Percentiles rank a stretch among this genome's conserved stretches.
Conservation (phyloP, 345 rosid genomes). For the Bretschneidera sinensis region DNA sequence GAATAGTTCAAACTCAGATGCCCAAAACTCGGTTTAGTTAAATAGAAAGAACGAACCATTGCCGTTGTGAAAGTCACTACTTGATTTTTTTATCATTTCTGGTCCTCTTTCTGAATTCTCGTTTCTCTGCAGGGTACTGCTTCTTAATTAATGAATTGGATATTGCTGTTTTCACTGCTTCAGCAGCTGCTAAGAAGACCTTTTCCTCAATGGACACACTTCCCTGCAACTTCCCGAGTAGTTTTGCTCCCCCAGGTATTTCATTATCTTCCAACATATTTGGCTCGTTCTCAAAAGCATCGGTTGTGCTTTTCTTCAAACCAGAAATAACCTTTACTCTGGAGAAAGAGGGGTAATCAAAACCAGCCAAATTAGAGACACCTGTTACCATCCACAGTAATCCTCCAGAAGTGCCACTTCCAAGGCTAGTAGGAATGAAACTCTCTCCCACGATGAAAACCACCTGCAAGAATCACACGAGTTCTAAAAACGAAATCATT, state of each 20-base stretch:
- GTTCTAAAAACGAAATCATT: neutral
- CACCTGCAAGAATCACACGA: constrained; percentile 38
- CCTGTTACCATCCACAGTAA: constrained; percentile 76
- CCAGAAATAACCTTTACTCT: constrained; percentile 47
- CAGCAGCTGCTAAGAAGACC: constrained; percentile 60
- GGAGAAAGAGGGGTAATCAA: constrained; percentile 38
- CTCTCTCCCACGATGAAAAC: constrained; percentile 44
- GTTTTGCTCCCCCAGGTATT: constrained; percentile 58
- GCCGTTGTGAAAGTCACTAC: no score
- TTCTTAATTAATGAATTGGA: constrained; percentile 75
- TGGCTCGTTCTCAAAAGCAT: constrained; percentile 20
- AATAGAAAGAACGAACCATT: no score
- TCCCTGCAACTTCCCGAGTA: constrained; percentile 66
- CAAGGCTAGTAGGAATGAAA: constrained; percentile 72
- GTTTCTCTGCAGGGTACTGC: constrained; percentile 63
- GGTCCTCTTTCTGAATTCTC: constrained; percentile 81
- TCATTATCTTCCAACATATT: constrained; percentile 37
- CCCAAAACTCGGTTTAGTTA: no score
- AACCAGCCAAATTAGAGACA: constrained; percentile 56
- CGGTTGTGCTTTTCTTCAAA: constrained; percentile 21
- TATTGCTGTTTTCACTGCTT: constrained; percentile 76
- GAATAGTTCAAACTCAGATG: no score
- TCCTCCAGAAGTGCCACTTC: constrained; percentile 36
- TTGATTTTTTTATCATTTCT: constrained; percentile 73
- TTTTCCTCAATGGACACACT: constrained; percentile 49